Base-by-base conservation (phyloP, 495 filamentous ascomycete genomes). In the Penicillium paradoxum region DNA sequence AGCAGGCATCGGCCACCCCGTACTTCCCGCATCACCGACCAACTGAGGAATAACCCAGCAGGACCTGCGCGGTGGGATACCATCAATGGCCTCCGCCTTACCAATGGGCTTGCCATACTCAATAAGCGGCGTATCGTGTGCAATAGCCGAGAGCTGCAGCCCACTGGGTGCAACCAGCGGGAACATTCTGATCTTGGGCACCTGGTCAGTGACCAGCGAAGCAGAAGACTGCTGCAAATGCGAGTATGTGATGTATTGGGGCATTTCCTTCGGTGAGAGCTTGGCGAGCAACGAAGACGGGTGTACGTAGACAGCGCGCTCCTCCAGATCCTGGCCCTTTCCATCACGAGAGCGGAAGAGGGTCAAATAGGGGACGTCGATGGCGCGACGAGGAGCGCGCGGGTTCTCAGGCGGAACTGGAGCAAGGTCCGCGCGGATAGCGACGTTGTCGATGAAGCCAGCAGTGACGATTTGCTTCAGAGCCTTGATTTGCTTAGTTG, bases 401-500 rank as follows among this genome's bases (percentile, higher is more conserved):
- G 75, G 65, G 51, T 82, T 75, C 49, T 87, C 84, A 2, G 88
- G 88, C 1, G 90, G 87, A 15, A 76, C 76, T 4, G 90, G 88
- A 0, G 87, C 76, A 9, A 92, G 75, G 65, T 97, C 91, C 3
- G 90, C 90, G 53, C 93, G 89, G 62, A 97, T 92, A 45, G 95
- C 95, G 44, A 99, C 79, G 52, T 97, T 87, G 72, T 97, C 95
- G 57, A 99, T 85, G 74, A 96, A 99, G 3, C 91, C 95, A 0
- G 91, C 87, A 0, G 91, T 88, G 43, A 89, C 81, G 63, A 97
- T 91, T 64, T 96, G 90, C 61, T 91, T 91, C 8, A 99, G 77
- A 0, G 89, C 83, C 55, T 88, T 86, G 27, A 92, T 66, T 57
- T 95, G 87, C 40, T 85, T 84, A 0, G 81, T 57, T 0, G 82